Evolutionary conservation across 2,329 filamentous ascomycete species (phyloP).

Genomic region (Geosmithia morbida): DNA sequence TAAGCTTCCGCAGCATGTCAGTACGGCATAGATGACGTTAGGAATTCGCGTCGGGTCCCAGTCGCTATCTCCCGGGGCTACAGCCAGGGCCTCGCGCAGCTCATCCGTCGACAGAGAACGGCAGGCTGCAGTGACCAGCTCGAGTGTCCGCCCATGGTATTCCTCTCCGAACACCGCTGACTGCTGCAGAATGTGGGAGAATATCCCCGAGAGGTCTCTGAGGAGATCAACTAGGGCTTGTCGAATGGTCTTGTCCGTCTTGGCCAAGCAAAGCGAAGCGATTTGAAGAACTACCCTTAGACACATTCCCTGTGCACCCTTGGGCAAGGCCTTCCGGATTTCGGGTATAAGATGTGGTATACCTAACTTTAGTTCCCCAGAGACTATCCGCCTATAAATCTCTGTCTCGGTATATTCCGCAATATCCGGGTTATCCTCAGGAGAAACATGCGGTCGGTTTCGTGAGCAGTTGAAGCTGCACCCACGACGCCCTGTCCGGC

Average conservation of each 20-base stretch:
- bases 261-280: slow-evolving; percentile 14
- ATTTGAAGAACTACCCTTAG: slow-evolving; percentile 21
- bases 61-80: slow-evolving; percentile 13
- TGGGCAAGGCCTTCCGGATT: slow-evolving; percentile 6
- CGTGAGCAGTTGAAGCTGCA: neutral
- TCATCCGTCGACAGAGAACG: slow-evolving; percentile 16
- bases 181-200: slow-evolving; percentile 13
- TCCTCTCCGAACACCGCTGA: slow-evolving; percentile 1
- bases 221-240: slow-evolving; percentile 15
- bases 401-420: neutral
- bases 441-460: neutral
- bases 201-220: slow-evolving; percentile 13
- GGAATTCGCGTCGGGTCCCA: slow-evolving; percentile 9
- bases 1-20: slow-evolving; percentile 18
- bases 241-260: slow-evolving; percentile 19
- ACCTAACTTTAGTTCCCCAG: neutral
- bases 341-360: neutral
- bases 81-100: slow-evolving; percentile 22
- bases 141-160: slow-evolving; percentile 13
- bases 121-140: slow-evolving; percentile 14
- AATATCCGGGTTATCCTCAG: neutral
- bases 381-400: neutral
- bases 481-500: neutral
- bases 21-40: slow-evolving; percentile 10
- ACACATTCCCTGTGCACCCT: slow-evolving; percentile 21